Conservation (phyloP, 2,329 filamentous ascomycete species). For the Fusarium beomiforme region DNA sequence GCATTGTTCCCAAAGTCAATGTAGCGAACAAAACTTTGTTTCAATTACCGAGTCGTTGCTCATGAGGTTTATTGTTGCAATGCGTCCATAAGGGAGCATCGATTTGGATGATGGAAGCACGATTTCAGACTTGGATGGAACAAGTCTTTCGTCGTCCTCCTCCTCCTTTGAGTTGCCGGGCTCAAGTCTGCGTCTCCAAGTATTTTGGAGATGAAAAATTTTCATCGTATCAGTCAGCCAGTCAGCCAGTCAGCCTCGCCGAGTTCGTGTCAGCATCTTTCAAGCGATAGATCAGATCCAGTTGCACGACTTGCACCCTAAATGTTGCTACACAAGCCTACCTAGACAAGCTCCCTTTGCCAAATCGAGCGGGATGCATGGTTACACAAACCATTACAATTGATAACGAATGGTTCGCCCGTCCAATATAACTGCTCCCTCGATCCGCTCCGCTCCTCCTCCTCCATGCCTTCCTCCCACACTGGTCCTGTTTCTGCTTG, state of each 20-base stretch:
- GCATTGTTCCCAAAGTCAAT: background rate
- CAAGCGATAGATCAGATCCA: constrained; percentile 8
- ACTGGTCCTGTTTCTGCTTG: constrained; percentile 22
- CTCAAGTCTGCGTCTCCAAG: background rate
- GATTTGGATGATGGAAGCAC: background rate
- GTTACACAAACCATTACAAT: constrained; percentile 12
- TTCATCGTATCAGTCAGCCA: constrained; percentile 1
- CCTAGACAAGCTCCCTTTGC: background rate
- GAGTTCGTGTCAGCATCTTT: background rate
- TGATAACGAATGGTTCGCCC: constrained; percentile 25
- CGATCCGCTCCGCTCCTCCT: constrained; percentile 28
- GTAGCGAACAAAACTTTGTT: background rate
- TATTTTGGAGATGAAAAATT: background rate
- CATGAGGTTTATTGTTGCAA: background rate
- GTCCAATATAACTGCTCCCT: background rate
- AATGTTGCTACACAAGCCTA: background rate
- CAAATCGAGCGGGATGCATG: background rate
- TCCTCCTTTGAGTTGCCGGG: background rate
- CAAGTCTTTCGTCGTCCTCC: background rate
- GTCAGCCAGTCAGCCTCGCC: background rate
- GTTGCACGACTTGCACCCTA: constrained; percentile 1
- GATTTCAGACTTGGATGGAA: background rate
- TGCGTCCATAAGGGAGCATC: background rate
- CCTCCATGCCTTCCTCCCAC: constrained; percentile 1
- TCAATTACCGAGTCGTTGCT: background rate